Conservation (phyloP, 169 alveolate species). For the Amoebophrya sp. region DNA sequence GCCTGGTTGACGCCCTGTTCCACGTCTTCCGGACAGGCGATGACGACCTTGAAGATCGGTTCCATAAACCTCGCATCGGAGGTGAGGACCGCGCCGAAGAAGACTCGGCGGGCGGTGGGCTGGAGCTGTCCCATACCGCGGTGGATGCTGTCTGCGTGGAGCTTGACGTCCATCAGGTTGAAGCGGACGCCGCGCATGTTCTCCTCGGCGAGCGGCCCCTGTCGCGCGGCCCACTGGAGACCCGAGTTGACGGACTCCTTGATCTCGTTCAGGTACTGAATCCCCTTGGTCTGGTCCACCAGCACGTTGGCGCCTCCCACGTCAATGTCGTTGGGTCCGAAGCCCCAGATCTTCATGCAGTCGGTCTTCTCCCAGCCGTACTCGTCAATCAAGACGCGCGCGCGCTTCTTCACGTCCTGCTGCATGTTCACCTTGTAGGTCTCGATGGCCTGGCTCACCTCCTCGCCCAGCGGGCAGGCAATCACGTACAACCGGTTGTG, state of each 20-base stretch:
- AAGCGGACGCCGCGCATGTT: conserved; percentile 97
- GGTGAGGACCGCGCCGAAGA: conserved; percentile 88
- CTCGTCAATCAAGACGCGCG: conserved; percentile 78
- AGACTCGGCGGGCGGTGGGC: conserved; percentile 77
- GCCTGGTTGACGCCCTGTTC: conserved; percentile 67
- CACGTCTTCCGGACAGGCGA: conserved; percentile 84
- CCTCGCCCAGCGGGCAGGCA: conserved; percentile 95
- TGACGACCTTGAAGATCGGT: conserved; percentile 89
- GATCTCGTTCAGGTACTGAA: conserved; percentile 95
- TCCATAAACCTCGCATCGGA: conserved; percentile 90
- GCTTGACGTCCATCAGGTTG: conserved; percentile 92
- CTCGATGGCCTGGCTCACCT: conserved; percentile 92
- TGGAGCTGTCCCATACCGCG: conserved; percentile 98
- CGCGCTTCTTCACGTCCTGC: conserved; percentile 92
- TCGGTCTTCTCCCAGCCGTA: conserved; percentile 96
- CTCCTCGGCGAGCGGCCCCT: conserved; percentile 97
- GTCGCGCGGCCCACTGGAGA: conserved; percentile 99
- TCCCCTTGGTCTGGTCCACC: conserved; percentile 94
- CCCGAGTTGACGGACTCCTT: conserved; percentile 98
- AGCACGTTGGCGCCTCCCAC: conserved; percentile 95
- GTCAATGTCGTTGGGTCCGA: conserved; percentile 90
- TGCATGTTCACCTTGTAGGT: conserved; percentile 80
- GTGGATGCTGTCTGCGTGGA: conserved; percentile 99
- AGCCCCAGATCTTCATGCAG: conserved; percentile 96
- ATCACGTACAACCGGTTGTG: conserved; percentile 94